Conservation (phyloP, 208 protist species). For the Leishmania gerbilli region DNA sequence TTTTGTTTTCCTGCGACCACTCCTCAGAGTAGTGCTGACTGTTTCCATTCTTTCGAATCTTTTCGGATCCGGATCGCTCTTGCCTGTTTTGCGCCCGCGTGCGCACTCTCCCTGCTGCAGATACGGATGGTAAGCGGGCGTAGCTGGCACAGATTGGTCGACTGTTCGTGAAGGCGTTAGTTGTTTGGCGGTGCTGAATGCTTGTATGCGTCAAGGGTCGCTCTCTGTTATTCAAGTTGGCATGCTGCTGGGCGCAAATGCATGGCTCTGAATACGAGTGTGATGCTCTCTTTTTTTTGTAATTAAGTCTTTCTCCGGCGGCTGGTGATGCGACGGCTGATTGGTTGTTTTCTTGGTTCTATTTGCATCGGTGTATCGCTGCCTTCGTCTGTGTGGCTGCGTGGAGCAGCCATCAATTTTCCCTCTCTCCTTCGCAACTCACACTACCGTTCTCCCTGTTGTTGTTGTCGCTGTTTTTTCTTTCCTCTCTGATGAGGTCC, state of each 20-base stretch:
- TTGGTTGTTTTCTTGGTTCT: neutral
- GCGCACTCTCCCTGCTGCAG: neutral
- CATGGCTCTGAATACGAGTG: neutral
- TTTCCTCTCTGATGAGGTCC: too few species aligned
- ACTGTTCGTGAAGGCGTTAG: neutral
- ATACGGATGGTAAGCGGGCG: neutral
- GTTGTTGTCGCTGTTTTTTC: neutral
- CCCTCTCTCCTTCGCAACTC: neutral
- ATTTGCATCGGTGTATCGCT: neutral
- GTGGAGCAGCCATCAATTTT: neutral
- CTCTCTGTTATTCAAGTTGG: neutral
- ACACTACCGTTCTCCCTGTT: neutral
- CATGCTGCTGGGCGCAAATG: neutral
- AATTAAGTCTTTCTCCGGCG: neutral
- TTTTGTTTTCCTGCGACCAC: neutral
- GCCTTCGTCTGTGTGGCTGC: neutral
- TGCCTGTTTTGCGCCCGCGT: neutral
- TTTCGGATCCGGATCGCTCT: neutral
- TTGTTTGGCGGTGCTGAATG: neutral
- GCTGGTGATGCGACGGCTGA: neutral
- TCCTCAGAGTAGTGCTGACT: neutral
- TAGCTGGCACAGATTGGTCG: neutral
- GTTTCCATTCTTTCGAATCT: neutral
- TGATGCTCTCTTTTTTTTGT: too few species aligned
- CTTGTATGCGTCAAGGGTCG: neutral